These are phyloP conservation scores for Acephala macrosclerotiorum DNA, from an alignment of 2,329 filamentous ascomycete genomes.

Conservation along the genomic window DNA sequence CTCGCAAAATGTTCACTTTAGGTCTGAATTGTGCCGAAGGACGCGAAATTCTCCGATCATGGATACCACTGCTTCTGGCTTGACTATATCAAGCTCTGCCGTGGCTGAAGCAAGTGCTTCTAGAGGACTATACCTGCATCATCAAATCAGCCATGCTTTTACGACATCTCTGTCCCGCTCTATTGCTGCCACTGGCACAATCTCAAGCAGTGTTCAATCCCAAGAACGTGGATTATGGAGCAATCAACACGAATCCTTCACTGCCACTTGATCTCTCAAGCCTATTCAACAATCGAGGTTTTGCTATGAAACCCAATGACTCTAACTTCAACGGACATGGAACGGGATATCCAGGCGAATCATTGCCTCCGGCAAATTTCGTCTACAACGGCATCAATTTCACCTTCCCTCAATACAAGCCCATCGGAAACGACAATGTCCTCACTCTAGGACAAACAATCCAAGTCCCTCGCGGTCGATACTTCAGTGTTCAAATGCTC, in stretches of 20 bases:
- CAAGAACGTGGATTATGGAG: neutral
- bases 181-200: neutral
- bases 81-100: neutral
- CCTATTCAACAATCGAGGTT: constrained; percentile 2
- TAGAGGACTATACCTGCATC: neutral
- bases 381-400: constrained; percentile 4
- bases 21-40: neutral
- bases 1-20: neutral
- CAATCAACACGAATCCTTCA: neutral
- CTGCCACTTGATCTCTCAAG: neutral
- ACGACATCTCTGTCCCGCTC: neutral
- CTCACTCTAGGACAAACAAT: constrained; percentile 1
- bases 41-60: neutral
- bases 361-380: neutral
- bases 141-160: neutral
- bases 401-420: neutral
- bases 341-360: neutral
- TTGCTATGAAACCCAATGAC: constrained; percentile 3
- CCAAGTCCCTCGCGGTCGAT: neutral
- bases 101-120: neutral
- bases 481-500: constrained; percentile 4
- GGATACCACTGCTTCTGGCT: neutral
- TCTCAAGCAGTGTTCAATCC: constrained; percentile 4
- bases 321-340: neutral
- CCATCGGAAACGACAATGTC: constrained; percentile 1